phyloP scores from a whole-genome alignment of 768 basidiomycete genomes.

The Pholiota conissans region DNA sequence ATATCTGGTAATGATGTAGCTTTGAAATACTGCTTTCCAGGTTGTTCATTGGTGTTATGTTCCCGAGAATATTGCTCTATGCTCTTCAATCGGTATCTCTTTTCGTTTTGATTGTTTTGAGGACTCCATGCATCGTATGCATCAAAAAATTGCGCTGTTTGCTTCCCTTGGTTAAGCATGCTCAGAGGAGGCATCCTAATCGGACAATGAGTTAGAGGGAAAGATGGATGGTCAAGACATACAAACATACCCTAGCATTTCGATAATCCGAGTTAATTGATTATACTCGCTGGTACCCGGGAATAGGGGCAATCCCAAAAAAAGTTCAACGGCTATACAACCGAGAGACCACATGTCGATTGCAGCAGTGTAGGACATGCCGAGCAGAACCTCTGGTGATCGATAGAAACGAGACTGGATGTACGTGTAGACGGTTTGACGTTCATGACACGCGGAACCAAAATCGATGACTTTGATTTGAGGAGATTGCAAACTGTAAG shows the following conservation, averaged over 20 bases:
- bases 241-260: conserved; percentile 90
- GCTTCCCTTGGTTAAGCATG: conserved; percentile 97
- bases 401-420: conserved; percentile 99
- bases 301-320: conserved; percentile 93
- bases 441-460: conserved; percentile 97
- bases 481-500: conserved; percentile 83
- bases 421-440: conserved; percentile 99
- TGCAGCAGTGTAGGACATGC: conserved; percentile 89
- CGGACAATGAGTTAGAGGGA: conserved; percentile 4
- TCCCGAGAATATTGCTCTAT: conserved; percentile 96
- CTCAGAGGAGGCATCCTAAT: conserved; percentile 83
- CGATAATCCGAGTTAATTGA: conserved; percentile 93
- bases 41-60: conserved; percentile 94
- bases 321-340: conserved; percentile 97
- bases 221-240: background rate
- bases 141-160: conserved; percentile 93
- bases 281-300: conserved; percentile 99
- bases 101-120: conserved; percentile 72
- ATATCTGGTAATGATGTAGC: conserved; percentile 92
- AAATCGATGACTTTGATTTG: conserved; percentile 99
- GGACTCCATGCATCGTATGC: conserved; percentile 56
- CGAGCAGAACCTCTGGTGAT: conserved; percentile 94
- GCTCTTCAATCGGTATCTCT: conserved; percentile 85
- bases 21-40: conserved; percentile 99
- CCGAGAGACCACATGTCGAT: conserved; percentile 99